These are phyloP conservation scores for Thuja plicata DNA, from an alignment of 83 land plant genomes.

Conservation along the genomic window DNA sequence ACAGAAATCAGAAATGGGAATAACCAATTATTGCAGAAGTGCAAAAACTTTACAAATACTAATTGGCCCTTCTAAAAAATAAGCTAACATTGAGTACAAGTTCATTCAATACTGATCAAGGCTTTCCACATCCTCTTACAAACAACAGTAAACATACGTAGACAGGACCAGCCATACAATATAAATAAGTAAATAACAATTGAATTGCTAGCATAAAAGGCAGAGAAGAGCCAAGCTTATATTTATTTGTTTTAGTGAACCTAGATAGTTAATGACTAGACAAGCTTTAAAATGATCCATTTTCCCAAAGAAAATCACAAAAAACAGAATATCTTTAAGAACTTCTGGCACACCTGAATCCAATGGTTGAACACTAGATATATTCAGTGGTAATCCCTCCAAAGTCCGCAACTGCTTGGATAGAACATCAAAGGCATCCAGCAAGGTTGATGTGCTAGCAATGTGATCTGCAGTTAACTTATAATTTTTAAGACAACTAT, in stretches of 20 bases:
- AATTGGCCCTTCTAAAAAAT: neutral
- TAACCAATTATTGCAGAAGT: neutral
- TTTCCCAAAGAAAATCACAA: neutral
- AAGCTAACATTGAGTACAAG: neutral
- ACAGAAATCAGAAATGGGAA: neutral
- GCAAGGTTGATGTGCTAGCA: conserved; percentile 42
- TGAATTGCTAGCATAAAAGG: neutral
- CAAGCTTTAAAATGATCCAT: neutral
- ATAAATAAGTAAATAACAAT: neutral
- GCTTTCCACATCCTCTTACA: neutral
- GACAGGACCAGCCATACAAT: neutral
- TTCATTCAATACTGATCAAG: neutral
- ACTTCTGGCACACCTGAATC: conserved; percentile 58
- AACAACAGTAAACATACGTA: neutral
- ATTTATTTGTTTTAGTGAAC: neutral
- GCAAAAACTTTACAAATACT: neutral
- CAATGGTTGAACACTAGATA: conserved; percentile 86
- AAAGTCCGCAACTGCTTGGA: conserved; percentile 66
- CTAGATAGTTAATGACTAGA: neutral
- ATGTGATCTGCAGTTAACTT: conserved; percentile 54
- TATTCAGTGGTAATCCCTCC: conserved; percentile 70
- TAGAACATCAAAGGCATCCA: conserved; percentile 62
- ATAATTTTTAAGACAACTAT: neutral
- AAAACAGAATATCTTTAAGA: neutral
- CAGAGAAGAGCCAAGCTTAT: neutral